Evolutionary conservation across 2,329 filamentous ascomycete species (phyloP).

Genomic region (Ascochyta viciae-villosae): DNA sequence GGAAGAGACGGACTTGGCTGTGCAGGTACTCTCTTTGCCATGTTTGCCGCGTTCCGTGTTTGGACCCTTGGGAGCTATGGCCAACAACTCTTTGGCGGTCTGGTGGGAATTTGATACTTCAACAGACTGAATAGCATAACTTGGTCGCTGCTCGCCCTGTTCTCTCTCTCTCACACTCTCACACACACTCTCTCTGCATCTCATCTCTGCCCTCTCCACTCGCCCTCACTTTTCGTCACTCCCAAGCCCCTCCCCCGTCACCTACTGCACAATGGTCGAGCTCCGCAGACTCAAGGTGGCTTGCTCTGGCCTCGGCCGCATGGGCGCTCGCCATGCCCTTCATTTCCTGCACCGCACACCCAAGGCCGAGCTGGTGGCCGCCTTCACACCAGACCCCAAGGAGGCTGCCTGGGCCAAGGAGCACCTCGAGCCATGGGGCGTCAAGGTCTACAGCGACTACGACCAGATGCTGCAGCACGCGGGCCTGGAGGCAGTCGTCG

Average conservation of each 20-base stretch:
- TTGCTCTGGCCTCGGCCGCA: slow-evolving; percentile 57
- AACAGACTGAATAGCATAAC: slow-evolving; percentile 1
- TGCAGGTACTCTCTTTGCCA: neutral
- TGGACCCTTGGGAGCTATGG: slow-evolving; percentile 27
- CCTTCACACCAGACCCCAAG: slow-evolving; percentile 53
- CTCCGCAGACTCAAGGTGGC: slow-evolving; percentile 54
- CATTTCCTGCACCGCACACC: slow-evolving; percentile 57
- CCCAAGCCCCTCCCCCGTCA: too few relatives aligned
- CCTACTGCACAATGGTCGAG: slow-evolving; percentile 37
- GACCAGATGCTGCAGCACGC: slow-evolving; percentile 65
- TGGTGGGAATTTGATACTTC: neutral
- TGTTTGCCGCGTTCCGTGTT: neutral
- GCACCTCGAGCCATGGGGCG: slow-evolving; percentile 60
- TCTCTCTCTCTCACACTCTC: neutral
- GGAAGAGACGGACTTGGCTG: neutral
- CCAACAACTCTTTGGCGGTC: slow-evolving; percentile 18
- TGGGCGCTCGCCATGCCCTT: slow-evolving; percentile 58
- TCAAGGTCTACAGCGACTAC: slow-evolving; percentile 61
- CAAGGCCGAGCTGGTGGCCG: slow-evolving; percentile 56
- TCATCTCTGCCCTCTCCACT: neutral
- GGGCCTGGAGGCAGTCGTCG: slow-evolving; percentile 62
- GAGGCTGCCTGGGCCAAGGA: slow-evolving; percentile 58
- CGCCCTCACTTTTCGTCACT: too few relatives aligned
- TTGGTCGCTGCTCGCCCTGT: neutral
- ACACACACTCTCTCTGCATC: neutral